Evolutionary conservation across 2,329 filamentous ascomycete genomes (phyloP).

Genomic region (Aspergillus oerlinghausenensis): DNA sequence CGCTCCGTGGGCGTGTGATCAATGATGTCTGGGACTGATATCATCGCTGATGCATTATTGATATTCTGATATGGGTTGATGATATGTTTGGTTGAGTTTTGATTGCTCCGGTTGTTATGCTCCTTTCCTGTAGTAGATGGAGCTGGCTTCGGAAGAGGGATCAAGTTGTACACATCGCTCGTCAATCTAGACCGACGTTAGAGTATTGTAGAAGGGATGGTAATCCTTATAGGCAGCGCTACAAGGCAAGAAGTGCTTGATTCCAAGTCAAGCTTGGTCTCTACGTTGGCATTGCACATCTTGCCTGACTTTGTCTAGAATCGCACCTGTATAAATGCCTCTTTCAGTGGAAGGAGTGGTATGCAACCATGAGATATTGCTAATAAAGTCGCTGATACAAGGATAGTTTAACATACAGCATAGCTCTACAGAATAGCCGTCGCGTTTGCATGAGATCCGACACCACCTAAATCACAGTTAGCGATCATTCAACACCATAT

Average conservation of each 20-base stretch:
- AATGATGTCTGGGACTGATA: neutral
- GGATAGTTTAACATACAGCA: neutral
- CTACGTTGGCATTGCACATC: too few species aligned
- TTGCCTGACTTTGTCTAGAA: too few species aligned
- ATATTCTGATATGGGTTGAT: neutral
- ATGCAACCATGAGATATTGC: neutral
- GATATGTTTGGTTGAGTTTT: neutral
- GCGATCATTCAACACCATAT: slow-evolving; percentile 2
- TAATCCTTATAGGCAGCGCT: too few species aligned
- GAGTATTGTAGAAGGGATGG: too few species aligned
- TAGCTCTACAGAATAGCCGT: slow-evolving; percentile 27
- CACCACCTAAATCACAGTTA: slow-evolving; percentile 18
- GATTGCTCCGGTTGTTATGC: neutral
- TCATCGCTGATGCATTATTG: neutral
- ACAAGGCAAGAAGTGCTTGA: too few species aligned
- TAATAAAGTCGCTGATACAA: neutral
- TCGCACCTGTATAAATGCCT: too few species aligned
- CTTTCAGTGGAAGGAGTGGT: neutral
- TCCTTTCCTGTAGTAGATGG: neutral
- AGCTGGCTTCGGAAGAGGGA: neutral
- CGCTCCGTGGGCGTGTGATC: neutral
- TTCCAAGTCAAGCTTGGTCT: too few species aligned
- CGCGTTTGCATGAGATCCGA: slow-evolving; percentile 31
- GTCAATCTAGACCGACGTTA: neutral
- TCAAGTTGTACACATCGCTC: neutral